Evolutionary conservation across 148 eudicot genomes (phyloP), one percentile per base, ranked within the genome.

Genomic region (Fagopyrum homotropicum): DNA sequence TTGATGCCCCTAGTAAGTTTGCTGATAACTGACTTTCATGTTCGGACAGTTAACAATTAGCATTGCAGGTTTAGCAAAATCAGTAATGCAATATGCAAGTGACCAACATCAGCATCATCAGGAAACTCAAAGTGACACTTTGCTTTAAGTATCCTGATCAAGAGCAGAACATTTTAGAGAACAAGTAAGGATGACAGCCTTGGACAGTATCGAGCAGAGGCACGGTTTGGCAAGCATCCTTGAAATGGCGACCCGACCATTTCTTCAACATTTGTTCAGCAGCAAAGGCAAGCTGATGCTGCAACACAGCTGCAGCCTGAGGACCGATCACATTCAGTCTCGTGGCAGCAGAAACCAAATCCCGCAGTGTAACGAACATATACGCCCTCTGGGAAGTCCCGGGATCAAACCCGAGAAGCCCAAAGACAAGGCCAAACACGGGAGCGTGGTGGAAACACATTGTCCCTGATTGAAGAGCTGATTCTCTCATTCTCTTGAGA

Each of bases 261-360:
- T 82, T 91, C 69, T 29, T 74, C 48, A 80, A 73, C 44, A 91
- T 72, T 19, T 87, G 86, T 79, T 94, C 98, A 0, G 93, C 96
- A 55, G 78, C 78, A 30, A 66, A n/a, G 45, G 88, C 83, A 47
- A 91, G 70, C 77, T 76, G 88, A 75, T 90, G 98, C 77, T 94
- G 98, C 80, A 94, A 68, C 44, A 86, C 79, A 2, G 97, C 96
- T 6, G 89, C 98, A 48, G 87, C 97, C 9, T 88, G 73, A 12
- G 98, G 98, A 44, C 98, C 98, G 2, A 94, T 85, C 83, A 94
- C 72, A 73, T 91, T 94, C 15, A 94, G 82, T 82, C 98, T 86
- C 1, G 97, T 91, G 4, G 98, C 97, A 79, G 98, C 95, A 5
- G 98, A 94, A 64, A 94, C 79, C 8, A 94, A 72, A 75, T 94